Conservation (phyloP, 495 filamentous ascomycete species). For the Penicillium herquei region DNA sequence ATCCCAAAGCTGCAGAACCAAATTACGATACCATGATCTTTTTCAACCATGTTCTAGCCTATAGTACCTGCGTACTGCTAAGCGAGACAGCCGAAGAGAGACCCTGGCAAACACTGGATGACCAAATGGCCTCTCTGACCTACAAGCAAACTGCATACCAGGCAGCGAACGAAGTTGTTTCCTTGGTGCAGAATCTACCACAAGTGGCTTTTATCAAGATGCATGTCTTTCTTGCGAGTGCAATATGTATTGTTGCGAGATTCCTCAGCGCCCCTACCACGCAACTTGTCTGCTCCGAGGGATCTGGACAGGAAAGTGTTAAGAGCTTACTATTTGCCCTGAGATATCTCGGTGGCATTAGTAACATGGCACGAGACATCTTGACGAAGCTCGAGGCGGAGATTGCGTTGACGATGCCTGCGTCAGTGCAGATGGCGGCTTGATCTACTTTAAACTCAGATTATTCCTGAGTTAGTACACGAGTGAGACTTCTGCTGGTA, state of each 20-base stretch:
- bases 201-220: background rate
- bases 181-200: background rate
- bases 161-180: background rate
- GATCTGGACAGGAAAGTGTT: background rate
- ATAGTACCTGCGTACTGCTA: background rate
- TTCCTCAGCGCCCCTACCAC: background rate
- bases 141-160: constrained; percentile 1
- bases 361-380: background rate
- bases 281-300: background rate
- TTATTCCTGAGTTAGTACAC: no score
- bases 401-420: background rate
- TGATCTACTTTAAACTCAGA: background rate
- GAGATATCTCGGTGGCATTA: background rate
- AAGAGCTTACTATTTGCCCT: background rate
- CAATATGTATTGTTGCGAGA: background rate
- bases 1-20: background rate
- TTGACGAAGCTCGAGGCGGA: background rate
- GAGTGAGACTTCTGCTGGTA: background rate
- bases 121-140: background rate
- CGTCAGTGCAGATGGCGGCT: background rate
- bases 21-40: background rate
- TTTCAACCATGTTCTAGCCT: background rate
- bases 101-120: background rate
- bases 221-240: background rate
- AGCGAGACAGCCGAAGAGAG: background rate